These are phyloP conservation scores for Hypoxylon lienhwacheense DNA, from an alignment of 495 filamentous ascomycete species.

Conservation along the genomic window DNA sequence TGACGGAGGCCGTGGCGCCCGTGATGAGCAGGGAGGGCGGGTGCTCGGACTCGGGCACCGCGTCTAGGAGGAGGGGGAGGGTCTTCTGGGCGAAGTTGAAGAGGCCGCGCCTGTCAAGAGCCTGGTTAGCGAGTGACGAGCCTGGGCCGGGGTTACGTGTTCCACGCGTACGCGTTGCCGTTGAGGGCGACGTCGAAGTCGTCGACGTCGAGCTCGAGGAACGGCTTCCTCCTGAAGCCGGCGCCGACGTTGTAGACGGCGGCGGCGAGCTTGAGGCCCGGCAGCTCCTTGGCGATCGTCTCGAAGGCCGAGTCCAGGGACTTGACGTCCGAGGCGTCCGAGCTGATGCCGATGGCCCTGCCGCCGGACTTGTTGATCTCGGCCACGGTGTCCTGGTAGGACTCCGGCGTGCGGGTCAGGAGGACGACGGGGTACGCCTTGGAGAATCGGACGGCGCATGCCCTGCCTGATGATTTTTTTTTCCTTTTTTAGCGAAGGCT, in stretches of 20 bases:
- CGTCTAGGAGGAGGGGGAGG: conserved; percentile 68
- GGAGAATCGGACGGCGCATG: conserved; percentile 69
- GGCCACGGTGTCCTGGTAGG: conserved; percentile 65
- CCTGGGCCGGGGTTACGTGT: background rate
- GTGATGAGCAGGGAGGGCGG: conserved; percentile 87
- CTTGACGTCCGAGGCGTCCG: conserved; percentile 66
- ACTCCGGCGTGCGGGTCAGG: conserved; percentile 69
- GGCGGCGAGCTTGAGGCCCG: conserved; percentile 62
- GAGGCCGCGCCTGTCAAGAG: conserved; percentile 62
- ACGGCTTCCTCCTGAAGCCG: conserved; percentile 73
- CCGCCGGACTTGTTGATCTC: conserved; percentile 74
- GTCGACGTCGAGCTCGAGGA: conserved; percentile 69
- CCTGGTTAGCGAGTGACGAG: background rate
- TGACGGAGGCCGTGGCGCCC: conserved; percentile 80
- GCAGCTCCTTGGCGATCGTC: conserved; percentile 61
- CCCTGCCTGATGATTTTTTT: conserved; percentile 37
- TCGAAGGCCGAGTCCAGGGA: conserved; percentile 69
- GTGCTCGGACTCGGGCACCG: conserved; percentile 53
- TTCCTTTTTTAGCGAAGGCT: background rate
- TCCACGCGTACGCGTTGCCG: conserved; percentile 63
- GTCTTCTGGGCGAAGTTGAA: conserved; percentile 76
- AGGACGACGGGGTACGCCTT: conserved; percentile 74
- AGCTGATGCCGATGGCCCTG: conserved; percentile 72
- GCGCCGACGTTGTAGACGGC: conserved; percentile 83
- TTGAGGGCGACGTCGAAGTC: conserved; percentile 63